These are phyloP conservation scores for Nemania sp. DNA, from an alignment of 2,329 filamentous ascomycete species.

Conservation along the genomic window DNA sequence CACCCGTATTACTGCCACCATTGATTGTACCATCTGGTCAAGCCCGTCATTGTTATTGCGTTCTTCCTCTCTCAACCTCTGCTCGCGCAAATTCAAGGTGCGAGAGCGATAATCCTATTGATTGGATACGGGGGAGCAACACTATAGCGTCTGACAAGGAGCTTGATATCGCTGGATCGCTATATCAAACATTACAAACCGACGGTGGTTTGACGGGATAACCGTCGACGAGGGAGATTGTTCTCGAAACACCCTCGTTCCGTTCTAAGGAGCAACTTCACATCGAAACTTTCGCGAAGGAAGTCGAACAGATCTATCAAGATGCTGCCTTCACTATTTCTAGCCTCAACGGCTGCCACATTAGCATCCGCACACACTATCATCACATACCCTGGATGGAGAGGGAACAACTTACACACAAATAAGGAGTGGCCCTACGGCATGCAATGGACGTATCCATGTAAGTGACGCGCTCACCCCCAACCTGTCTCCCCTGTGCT, in stretches of 20 bases:
- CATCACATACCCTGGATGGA: constrained; percentile 86
- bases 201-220: constrained; percentile 10
- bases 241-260: constrained; percentile 15
- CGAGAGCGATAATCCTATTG: neutral
- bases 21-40: constrained; percentile 11
- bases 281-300: neutral
- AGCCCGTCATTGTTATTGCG: constrained; percentile 11
- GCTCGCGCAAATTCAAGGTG: neutral
- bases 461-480: constrained; percentile 64
- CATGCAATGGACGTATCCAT: constrained; percentile 97
- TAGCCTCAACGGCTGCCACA: constrained; percentile 60
- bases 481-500: neutral
- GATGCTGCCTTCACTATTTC: constrained; percentile 62
- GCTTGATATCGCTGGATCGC: neutral
- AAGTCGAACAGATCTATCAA: constrained; percentile 35
- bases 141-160: neutral
- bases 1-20: constrained; percentile 3
- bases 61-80: neutral
- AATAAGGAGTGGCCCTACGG: constrained; percentile 86
- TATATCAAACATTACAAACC: neutral
- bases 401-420: constrained; percentile 86
- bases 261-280: constrained; percentile 6
- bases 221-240: neutral
- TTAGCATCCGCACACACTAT: constrained; percentile 78
- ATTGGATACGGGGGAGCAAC: neutral